A percentile compares a stretch with the other conserved stretches of the same genome.
Evolutionary conservation across 2,329 filamentous ascomycete genomes (phyloP).

Genomic region (Fusarium brevicatenulatum): DNA sequence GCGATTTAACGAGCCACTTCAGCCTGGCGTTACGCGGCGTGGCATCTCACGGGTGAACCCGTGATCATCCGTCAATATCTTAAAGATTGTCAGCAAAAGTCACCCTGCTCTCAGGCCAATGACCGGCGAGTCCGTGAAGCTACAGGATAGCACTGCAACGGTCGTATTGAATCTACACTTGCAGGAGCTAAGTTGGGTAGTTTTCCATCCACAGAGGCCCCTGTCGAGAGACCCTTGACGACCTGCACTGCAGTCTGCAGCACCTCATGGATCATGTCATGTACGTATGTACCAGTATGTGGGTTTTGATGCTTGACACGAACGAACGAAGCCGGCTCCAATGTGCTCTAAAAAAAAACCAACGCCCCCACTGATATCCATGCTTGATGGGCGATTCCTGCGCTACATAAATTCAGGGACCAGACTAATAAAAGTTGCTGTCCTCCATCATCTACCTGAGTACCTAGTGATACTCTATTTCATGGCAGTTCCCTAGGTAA

Average conservation of each 20-base stretch:
- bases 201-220: slow-evolving; percentile 28
- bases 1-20: slow-evolving; percentile 12
- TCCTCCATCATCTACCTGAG: background rate
- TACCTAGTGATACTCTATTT: background rate
- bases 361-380: slow-evolving; percentile 22
- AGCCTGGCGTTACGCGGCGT: slow-evolving; percentile 10
- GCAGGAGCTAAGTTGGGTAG: background rate
- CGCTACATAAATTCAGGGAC: slow-evolving; percentile 25
- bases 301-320: slow-evolving; percentile 30
- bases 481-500: background rate
- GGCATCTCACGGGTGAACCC: slow-evolving; percentile 36
- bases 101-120: slow-evolving; percentile 9
- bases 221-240: slow-evolving; percentile 16
- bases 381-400: slow-evolving; percentile 9
- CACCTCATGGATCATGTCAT: slow-evolving; percentile 17
- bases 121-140: slow-evolving; percentile 36
- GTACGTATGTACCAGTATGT: background rate
- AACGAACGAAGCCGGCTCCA: slow-evolving; percentile 16
- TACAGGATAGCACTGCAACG: background rate
- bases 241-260: background rate
- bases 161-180: slow-evolving; percentile 25
- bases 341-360: slow-evolving; percentile 8
- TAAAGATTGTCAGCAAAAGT: slow-evolving; percentile 9
- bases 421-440: slow-evolving; percentile 19
- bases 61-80: slow-evolving; percentile 26